A percentile compares a stretch with the other conserved stretches of the same genome.
Conservation (phyloP, 1,284 basidiomycete genomes). For the Rhodotorula sp. region DNA sequence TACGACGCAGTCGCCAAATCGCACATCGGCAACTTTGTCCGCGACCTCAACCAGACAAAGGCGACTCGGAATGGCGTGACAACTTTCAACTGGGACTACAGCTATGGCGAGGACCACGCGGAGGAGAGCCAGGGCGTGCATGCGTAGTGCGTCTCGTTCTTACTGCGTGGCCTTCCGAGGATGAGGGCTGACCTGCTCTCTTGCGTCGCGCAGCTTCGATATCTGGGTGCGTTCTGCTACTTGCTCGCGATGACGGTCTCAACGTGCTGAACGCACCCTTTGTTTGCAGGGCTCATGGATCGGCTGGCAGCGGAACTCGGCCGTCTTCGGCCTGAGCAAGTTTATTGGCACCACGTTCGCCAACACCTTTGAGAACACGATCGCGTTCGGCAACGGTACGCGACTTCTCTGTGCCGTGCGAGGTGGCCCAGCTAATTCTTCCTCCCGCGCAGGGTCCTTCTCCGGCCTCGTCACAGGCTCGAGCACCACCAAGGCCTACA, state of each 20-base stretch:
- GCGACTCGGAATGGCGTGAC: slow-evolving; percentile 1
- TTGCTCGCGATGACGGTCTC: background rate
- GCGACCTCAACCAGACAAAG: slow-evolving; percentile 18
- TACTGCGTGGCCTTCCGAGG: background rate
- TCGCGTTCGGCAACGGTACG: slow-evolving; percentile 26
- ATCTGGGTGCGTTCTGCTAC: background rate
- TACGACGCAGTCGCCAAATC: slow-evolving; percentile 20
- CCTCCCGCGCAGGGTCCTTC: background rate
- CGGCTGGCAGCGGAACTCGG: slow-evolving; percentile 28
- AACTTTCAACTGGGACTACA: slow-evolving; percentile 8
- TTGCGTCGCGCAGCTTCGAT: background rate
- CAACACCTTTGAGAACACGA: slow-evolving; percentile 31
- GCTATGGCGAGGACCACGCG: background rate
- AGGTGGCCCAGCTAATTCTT: background rate
- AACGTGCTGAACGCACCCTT: background rate
- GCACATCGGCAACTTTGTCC: slow-evolving; percentile 29
- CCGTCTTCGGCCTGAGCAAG: slow-evolving; percentile 17
- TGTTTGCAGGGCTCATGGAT: background rate
- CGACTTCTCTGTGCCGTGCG: background rate
- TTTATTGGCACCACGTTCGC: slow-evolving; percentile 20
- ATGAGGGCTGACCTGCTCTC: background rate
- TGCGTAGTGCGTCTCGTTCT: background rate
- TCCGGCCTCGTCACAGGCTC: slow-evolving; percentile 21
- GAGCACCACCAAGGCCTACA: slow-evolving; percentile 14
- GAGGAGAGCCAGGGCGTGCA: slow-evolving; percentile 27